Conservation (phyloP, 768 basidiomycete genomes). For the Trametes cubensis region DNA sequence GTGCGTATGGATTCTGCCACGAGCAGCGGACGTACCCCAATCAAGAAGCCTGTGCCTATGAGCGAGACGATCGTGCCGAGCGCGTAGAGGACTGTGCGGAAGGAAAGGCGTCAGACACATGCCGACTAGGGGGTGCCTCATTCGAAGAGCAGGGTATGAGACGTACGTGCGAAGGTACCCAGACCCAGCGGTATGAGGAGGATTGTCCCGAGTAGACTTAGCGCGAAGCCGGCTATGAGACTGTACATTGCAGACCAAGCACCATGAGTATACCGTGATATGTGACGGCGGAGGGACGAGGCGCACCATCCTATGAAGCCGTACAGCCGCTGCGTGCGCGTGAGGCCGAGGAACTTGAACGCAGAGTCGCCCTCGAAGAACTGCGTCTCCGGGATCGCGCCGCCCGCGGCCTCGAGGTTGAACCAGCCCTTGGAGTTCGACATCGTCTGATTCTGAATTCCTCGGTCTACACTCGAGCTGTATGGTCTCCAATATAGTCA, state of each 20-base stretch:
- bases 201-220: constrained; percentile 79
- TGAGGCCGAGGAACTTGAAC: constrained; percentile 77
- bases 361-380: constrained; percentile 91
- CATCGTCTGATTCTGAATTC: no score
- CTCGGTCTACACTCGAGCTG: no score
- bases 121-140: constrained; percentile 7
- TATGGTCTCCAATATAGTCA: no score
- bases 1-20: not conserved
- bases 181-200: constrained; percentile 74
- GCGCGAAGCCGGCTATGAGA: constrained; percentile 69
- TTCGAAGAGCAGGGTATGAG: not conserved
- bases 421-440: constrained; percentile 75
- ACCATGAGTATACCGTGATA: not conserved
- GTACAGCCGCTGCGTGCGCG: constrained; percentile 79
- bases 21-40: constrained; percentile 63
- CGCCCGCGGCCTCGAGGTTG: constrained; percentile 73
- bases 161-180: constrained; percentile 74
- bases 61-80: constrained; percentile 83
- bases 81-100: constrained; percentile 69
- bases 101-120: not conserved
- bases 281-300: not conserved
- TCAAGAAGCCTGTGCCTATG: constrained; percentile 86
- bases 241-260: constrained; percentile 41
- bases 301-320: constrained; percentile 83
- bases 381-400: constrained; percentile 70